Percentiles rank a stretch among this genome's conserved stretches.
Evolutionary conservation across 306 rosid genomes (phyloP).

Genomic region (Myrica gale): DNA sequence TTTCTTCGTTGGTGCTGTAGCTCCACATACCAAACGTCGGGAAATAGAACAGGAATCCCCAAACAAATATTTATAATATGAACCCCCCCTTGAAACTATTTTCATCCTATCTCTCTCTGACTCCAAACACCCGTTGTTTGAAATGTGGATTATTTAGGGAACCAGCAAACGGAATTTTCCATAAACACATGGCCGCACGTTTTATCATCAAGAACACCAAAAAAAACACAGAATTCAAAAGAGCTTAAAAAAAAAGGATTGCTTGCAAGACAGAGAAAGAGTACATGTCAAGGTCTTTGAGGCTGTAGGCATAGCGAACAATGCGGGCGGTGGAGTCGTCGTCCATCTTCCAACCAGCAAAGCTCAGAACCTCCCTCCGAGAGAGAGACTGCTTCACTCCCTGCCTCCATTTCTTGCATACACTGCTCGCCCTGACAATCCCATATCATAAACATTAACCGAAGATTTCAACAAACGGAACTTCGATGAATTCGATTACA

Average conservation of each 20-base stretch:
- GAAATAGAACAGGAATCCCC: background rate
- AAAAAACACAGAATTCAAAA: background rate
- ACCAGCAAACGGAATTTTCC: background rate
- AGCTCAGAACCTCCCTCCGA: slow-evolving; percentile 58
- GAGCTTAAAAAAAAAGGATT: background rate
- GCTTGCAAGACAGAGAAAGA: background rate
- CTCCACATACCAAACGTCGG: background rate
- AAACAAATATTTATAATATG: background rate
- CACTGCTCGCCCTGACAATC: slow-evolving; percentile 65
- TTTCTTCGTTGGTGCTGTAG: background rate
- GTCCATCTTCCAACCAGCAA: slow-evolving; percentile 92
- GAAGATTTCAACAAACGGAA: background rate
- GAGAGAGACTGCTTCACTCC: slow-evolving; percentile 77
- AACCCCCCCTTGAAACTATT: background rate
- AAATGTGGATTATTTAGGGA: background rate
- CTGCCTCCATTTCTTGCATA: slow-evolving; percentile 89
- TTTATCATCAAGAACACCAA: slow-evolving; percentile 1
- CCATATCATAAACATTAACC: slow-evolving; percentile 3
- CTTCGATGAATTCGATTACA: background rate
- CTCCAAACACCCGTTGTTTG: background rate
- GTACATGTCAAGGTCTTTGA: slow-evolving; percentile 72
- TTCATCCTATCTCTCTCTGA: background rate
- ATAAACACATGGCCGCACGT: background rate
- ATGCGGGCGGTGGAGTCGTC: slow-evolving; percentile 84
- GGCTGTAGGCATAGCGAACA: slow-evolving; percentile 70